Evolutionary conservation across 2,329 filamentous ascomycete species (phyloP).

Genomic region (Dactylellina leptospora): DNA sequence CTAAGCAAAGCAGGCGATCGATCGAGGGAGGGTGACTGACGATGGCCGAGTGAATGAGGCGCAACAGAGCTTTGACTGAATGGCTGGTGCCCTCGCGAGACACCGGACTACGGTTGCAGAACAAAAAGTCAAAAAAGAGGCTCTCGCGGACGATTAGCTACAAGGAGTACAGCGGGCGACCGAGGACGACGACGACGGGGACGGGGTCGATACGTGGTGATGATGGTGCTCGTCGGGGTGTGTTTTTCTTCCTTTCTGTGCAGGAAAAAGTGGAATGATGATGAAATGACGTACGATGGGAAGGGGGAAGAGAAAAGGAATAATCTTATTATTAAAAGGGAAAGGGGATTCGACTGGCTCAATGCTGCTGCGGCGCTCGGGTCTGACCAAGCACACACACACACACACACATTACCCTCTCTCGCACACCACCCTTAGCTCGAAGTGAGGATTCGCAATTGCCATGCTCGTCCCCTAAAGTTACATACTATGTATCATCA

Average conservation of each 20-base stretch:
- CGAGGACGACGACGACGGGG: too few species aligned
- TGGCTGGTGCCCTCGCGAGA: constrained; percentile 16
- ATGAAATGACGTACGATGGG: constrained; percentile 53
- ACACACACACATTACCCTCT: too few species aligned
- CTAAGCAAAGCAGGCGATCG: constrained; percentile 26
- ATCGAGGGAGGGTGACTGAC: constrained; percentile 9
- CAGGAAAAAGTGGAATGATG: constrained; percentile 52
- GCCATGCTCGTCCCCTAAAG: too few species aligned
- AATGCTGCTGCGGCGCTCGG: too few species aligned
- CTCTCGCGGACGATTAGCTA: too few species aligned
- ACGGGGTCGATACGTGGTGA: background rate
- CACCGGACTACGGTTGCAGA: background rate
- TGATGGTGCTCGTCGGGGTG: constrained; percentile 14
- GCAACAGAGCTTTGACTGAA: constrained; percentile 32
- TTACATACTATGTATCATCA: background rate
- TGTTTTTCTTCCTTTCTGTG: constrained; percentile 4
- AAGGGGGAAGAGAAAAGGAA: constrained; percentile 19
- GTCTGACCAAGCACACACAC: too few species aligned
- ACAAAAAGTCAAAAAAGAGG: constrained; percentile 19
- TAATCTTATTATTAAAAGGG: background rate
- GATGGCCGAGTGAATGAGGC: constrained; percentile 19
- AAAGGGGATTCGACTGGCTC: constrained; percentile 21
- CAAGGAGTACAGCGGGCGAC: too few species aligned
- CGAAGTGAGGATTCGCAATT: too few species aligned
- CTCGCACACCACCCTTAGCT: too few species aligned